Percentiles rank a stretch among this genome's conserved stretches.
These are phyloP conservation scores for Polyporus arcularius DNA, from an alignment of 768 basidiomycete genomes.

Conservation along the genomic window DNA sequence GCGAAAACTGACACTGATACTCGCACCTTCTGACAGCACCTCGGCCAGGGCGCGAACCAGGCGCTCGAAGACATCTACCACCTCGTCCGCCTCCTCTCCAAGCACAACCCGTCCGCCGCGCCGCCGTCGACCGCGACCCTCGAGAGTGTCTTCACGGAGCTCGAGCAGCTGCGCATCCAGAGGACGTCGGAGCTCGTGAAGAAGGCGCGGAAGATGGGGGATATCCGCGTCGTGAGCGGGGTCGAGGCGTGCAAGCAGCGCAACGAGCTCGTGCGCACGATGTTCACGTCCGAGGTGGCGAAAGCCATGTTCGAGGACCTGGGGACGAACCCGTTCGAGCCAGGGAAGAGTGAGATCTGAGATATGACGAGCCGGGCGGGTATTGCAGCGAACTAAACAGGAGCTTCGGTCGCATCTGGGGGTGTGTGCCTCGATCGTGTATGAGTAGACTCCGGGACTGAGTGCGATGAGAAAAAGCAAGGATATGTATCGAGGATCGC, in stretches of 20 bases:
- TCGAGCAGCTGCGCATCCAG: conserved; percentile 37
- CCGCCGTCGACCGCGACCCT: conserved; percentile 33
- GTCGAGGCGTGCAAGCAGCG: conserved; percentile 33
- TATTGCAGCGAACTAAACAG: too few relatives aligned
- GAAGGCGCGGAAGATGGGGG: conserved; percentile 37
- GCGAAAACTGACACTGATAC: background rate
- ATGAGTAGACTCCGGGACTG: too few relatives aligned
- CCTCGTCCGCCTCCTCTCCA: conserved; percentile 34
- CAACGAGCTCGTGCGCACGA: conserved; percentile 27
- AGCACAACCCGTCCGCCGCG: conserved; percentile 32
- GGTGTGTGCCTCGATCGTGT: too few relatives aligned
- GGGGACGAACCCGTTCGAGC: background rate
- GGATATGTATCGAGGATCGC: too few relatives aligned
- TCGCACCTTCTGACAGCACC: conserved; percentile 33
- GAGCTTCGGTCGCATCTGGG: too few relatives aligned
- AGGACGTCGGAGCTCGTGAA: conserved; percentile 38
- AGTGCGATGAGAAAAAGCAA: too few relatives aligned
- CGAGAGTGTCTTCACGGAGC: conserved; percentile 33
- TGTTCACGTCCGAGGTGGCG: background rate
- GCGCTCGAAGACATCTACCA: conserved; percentile 45
- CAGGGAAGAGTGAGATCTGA: conserved; percentile 5
- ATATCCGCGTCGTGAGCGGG: conserved; percentile 36
- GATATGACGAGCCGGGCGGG: too few relatives aligned
- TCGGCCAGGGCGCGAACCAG: conserved; percentile 50
- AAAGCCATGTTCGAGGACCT: background rate